These are phyloP conservation scores for Magnaporthiopsis poae DNA, from an alignment of 2,329 filamentous ascomycete genomes.

Conservation along the genomic window DNA sequence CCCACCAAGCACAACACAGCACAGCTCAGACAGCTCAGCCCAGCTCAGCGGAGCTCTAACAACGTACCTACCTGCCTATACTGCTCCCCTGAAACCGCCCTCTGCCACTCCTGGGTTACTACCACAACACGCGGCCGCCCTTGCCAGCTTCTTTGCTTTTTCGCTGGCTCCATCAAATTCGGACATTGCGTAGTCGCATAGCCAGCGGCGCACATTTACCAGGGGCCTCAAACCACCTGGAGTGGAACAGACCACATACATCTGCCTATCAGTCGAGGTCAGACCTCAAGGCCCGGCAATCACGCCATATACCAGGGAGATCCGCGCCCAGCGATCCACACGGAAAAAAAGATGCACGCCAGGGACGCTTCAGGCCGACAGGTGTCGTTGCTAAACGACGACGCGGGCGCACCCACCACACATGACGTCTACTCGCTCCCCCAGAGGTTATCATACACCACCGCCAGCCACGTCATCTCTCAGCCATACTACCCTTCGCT, in stretches of 20 bases:
- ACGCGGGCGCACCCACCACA: constrained; percentile 21
- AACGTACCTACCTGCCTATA: too few relatives aligned
- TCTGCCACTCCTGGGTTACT: too few relatives aligned
- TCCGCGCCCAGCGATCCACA: neutral
- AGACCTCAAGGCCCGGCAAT: neutral
- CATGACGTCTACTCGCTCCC: constrained; percentile 13
- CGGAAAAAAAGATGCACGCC: constrained; percentile 36
- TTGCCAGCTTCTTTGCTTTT: too few relatives aligned
- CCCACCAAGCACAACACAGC: neutral
- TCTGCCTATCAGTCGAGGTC: too few relatives aligned
- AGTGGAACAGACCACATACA: neutral
- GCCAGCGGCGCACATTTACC: neutral
- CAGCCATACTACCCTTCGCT: constrained; percentile 26
- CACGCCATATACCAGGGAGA: neutral
- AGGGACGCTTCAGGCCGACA: constrained; percentile 46
- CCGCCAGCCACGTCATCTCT: constrained; percentile 23
- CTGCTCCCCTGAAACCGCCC: too few relatives aligned
- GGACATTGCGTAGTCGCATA: neutral
- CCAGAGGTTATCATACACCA: constrained; percentile 22
- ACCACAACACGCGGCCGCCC: too few relatives aligned
- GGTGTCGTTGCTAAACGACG: constrained; percentile 53
- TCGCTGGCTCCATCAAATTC: neutral
- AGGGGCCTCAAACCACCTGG: neutral
- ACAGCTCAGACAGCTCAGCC: neutral
- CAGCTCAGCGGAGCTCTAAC: too few relatives aligned